These are phyloP conservation scores for Papilionanthe hybrid DNA, from an alignment of 116 monocot genomes.

Conservation along the genomic window DNA sequence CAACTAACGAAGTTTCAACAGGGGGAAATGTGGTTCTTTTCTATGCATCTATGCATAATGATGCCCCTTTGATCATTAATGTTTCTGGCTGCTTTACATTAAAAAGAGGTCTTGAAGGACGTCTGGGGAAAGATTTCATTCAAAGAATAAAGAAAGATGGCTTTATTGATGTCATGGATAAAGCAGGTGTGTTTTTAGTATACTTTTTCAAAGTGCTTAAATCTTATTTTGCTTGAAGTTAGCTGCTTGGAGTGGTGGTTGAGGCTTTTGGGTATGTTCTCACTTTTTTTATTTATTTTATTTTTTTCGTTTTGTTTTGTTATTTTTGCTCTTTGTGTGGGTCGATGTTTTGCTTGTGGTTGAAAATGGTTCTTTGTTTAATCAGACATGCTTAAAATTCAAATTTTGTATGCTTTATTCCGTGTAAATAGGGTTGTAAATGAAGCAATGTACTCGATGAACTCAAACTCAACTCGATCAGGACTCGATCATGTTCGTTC, in stretches of 20 bases:
- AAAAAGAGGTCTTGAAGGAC: slow-evolving; percentile 45
- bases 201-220: not conserved
- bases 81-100: slow-evolving; percentile 76
- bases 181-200: slow-evolving; percentile 23
- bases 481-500: no score
- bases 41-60: slow-evolving; percentile 71
- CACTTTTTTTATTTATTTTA: not conserved
- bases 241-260: not conserved
- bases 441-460: no score
- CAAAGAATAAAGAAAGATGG: slow-evolving; percentile 65
- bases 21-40: slow-evolving; percentile 79
- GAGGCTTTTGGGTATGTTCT: not conserved
- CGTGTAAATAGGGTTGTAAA: no score
- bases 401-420: no score
- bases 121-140: slow-evolving; percentile 57
- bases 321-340: not conserved
- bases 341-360: not conserved
- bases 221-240: not conserved
- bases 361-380: not conserved
- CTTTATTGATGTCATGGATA: slow-evolving; percentile 66
- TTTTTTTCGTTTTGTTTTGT: not conserved
- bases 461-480: no score
- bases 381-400: no score
- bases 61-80: slow-evolving; percentile 52
- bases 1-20: slow-evolving; percentile 15